Percentiles rank a stretch among this genome's conserved stretches.
Conservation (phyloP, 495 filamentous ascomycete species). For the Aspergillus sclerotiicarbonarius region DNA sequence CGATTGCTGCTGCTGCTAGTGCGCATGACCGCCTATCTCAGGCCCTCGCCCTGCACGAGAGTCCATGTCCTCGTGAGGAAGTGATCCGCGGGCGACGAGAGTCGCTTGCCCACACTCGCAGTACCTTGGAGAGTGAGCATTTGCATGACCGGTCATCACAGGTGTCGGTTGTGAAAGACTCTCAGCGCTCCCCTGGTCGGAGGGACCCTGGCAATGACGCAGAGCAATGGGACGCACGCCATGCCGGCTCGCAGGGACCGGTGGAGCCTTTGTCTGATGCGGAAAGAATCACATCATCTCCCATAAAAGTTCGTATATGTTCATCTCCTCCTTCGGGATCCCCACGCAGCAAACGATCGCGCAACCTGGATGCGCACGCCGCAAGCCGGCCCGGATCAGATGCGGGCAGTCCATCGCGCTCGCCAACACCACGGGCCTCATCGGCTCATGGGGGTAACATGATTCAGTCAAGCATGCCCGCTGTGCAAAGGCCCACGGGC, state of each 20-base stretch:
- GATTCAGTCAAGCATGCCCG: conserved; percentile 19
- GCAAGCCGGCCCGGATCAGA: conserved; percentile 5
- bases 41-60: conserved; percentile 32
- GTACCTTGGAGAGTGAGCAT: conserved; percentile 11
- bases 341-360: conserved; percentile 11
- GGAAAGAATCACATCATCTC: conserved; percentile 26
- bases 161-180: conserved; percentile 44
- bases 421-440: conserved; percentile 10
- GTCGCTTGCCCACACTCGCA: conserved; percentile 4
- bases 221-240: conserved; percentile 6
- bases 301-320: conserved; percentile 25
- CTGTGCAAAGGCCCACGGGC: not conserved
- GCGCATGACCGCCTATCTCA: conserved; percentile 44
- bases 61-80: conserved; percentile 11
- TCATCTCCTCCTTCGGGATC: conserved; percentile 26
- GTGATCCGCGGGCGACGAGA: conserved; percentile 7
- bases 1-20: conserved; percentile 30
- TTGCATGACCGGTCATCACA: conserved; percentile 32
- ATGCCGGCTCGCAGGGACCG: conserved; percentile 15
- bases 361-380: conserved; percentile 4
- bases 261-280: conserved; percentile 17
- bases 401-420: conserved; percentile 9
- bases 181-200: conserved; percentile 42
- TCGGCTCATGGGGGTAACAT: conserved; percentile 11
- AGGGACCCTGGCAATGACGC: conserved; percentile 6